Percentiles rank a stretch among this genome's conserved stretches.
Evolutionary conservation across 2,329 filamentous ascomycete species (phyloP).

Genomic region (Diplodia intermedia): DNA sequence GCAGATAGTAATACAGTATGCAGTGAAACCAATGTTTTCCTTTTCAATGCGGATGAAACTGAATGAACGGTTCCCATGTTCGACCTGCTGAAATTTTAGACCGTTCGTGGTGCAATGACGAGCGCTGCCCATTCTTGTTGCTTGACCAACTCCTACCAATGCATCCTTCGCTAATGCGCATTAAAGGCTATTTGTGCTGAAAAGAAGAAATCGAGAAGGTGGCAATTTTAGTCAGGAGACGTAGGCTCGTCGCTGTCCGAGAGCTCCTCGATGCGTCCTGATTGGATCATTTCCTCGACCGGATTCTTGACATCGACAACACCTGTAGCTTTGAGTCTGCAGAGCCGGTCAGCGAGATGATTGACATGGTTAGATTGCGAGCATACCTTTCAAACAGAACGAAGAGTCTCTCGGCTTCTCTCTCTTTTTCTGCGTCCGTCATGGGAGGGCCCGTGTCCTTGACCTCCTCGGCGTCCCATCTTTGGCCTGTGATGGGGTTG

Average conservation of each 20-base stretch:
- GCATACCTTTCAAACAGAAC: constrained; percentile 85
- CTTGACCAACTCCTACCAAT: constrained; percentile 31
- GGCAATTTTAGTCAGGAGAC: constrained; percentile 16
- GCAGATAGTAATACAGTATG: constrained; percentile 30
- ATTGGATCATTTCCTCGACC: constrained; percentile 70
- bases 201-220: constrained; percentile 10
- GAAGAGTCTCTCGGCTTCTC: constrained; percentile 87
- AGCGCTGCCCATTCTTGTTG: constrained; percentile 12
- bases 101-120: constrained; percentile 10
- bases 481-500: constrained; percentile 89
- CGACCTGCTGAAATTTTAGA: constrained; percentile 12
- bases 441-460: constrained; percentile 70
- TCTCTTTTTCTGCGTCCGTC: constrained; percentile 89
- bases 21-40: constrained; percentile 18
- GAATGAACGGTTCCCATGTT: neutral
- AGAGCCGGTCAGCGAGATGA: constrained; percentile 29
- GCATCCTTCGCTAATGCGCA: constrained; percentile 31
- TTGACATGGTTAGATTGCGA: no score
- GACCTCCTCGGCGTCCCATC: constrained; percentile 68
- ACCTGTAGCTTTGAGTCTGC: constrained; percentile 73
- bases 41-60: constrained; percentile 8
- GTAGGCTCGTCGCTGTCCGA: constrained; percentile 26
- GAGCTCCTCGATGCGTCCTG: constrained; percentile 75
- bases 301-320: constrained; percentile 81
- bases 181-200: constrained; percentile 30